Evolutionary conservation across 2,329 filamentous ascomycete genomes (phyloP), one percentile per base, ranked within the genome.

Genomic region (Metarhizium guizhouense): DNA sequence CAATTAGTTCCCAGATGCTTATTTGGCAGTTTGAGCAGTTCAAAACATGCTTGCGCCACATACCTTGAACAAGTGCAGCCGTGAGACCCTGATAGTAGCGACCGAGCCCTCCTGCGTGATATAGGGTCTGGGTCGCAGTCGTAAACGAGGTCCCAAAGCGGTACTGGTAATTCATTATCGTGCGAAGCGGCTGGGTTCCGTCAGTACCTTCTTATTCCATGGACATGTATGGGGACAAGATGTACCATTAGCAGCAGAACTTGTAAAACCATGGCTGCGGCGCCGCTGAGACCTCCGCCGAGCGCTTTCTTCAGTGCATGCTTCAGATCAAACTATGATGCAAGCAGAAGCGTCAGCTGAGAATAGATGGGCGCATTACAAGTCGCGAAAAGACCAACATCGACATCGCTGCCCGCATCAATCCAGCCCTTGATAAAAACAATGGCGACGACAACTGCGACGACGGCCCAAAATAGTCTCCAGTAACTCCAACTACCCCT

Each of bases 151-250:
- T 70, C 1, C 75, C 75, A 43, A 72, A 74, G 2, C 75, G 75
- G 54, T 78, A 78, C 57, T 78, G 75, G 48, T 77, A 78, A 62
- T 78, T 78, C 75, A 78, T 78, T 13, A 77, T 74, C 0, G 75
- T 78, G 5, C 75, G 70, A 3, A 78, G 64, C 3, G 75, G 76
- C 75, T 77, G 50, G 25, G 4, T 25, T 25, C 1, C 4, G 25
- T 25, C 25, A 25, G 25, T 4, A 25, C 1, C 25, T 25, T 25
- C 25, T 4, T 25, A 25, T 4, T 25, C 25, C 3, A 25, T 1
- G 25, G 25, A 4, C 25, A 25, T 25, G 3, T 25, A 25, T 4
- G 4, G 4, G 3, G 25, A 25, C 25, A 25, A 25, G 25, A 25
- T 4, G 3, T 66, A 76, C 75, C 75, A 78, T 78, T 1, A 78